Evolutionary conservation across 805 yeast genomes (phyloP).

Genomic region (Metschnikowia peoriensis): DNA sequence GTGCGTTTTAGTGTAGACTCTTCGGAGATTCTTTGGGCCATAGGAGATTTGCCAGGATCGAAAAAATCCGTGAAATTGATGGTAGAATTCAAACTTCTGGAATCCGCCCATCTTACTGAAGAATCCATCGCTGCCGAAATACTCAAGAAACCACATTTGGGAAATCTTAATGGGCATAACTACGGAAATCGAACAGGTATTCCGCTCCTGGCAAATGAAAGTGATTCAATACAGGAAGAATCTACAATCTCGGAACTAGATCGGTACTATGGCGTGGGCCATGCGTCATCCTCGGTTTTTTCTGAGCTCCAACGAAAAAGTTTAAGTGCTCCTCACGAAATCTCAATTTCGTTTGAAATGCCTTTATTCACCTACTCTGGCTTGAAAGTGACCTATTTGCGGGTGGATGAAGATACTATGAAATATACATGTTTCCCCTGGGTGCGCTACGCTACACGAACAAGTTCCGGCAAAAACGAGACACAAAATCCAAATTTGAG

Average conservation of each 20-base stretch:
- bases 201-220: not conserved
- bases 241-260: conserved; percentile 21
- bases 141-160: not conserved
- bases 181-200: not conserved
- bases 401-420: conserved; percentile 61
- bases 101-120: conserved; percentile 1
- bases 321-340: conserved; percentile 14
- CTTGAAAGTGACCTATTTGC: conserved; percentile 60
- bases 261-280: conserved; percentile 36
- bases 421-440: conserved; percentile 74
- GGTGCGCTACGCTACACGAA: conserved; percentile 55
- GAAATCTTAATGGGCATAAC: not conserved
- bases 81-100: conserved; percentile 42
- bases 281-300: conserved; percentile 29
- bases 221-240: not conserved
- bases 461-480: conserved; percentile 1
- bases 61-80: conserved; percentile 52
- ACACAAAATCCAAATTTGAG: not conserved
- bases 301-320: conserved; percentile 13
- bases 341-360: conserved; percentile 30
- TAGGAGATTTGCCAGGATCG: conserved; percentile 62
- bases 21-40: conserved; percentile 69
- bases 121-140: conserved; percentile 1
- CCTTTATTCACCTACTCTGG: conserved; percentile 63
- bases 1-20: conserved; percentile 71